Conservation (phyloP, 441 rosid genomes). For the Brassica balearica region DNA sequence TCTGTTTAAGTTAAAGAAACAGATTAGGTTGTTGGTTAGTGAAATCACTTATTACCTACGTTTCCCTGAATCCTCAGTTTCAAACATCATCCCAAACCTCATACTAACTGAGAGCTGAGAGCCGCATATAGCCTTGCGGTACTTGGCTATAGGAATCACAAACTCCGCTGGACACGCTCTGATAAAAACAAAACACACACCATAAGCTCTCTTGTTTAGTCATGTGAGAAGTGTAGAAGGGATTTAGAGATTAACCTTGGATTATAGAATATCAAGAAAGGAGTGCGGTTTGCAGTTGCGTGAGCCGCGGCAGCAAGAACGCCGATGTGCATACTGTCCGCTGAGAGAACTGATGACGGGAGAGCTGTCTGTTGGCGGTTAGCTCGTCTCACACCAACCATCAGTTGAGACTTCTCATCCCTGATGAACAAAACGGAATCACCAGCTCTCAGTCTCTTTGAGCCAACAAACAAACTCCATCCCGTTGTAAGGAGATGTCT, state of each 20-base stretch:
- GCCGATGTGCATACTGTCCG: constrained; percentile 98
- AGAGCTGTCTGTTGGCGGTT: constrained; percentile 88
- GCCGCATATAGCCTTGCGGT: constrained; percentile 84
- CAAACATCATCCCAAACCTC: constrained; percentile 99
- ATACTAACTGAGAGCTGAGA: constrained; percentile 90
- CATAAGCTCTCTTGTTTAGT: constrained; percentile 23
- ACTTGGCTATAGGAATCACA: constrained; percentile 80
- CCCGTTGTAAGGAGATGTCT: constrained; percentile 99
- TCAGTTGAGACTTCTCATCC: constrained; percentile 92
- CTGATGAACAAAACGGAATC: constrained; percentile 90
- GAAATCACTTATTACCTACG: constrained; percentile 65
- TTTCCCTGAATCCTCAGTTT: constrained; percentile 93
- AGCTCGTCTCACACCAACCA: constrained; percentile 96
- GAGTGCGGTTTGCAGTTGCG: constrained; percentile 84
- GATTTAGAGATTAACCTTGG: constrained; percentile 66
- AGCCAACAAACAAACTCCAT: constrained; percentile 95
- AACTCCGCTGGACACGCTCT: constrained; percentile 97
- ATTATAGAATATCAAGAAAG: constrained; percentile 90
- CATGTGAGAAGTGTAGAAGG: background rate
- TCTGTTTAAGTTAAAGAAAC: background rate
- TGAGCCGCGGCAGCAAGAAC: constrained; percentile 99
- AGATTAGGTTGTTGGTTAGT: background rate
- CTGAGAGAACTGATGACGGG: constrained; percentile 91
- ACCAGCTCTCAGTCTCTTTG: constrained; percentile 94
- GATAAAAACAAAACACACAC: constrained; percentile 16